These are phyloP conservation scores for Hordeum vulgare DNA, from an alignment of 176 grass and related monocot species.

Conservation along the genomic window MorexV3_pseudomolecules_assembly NC_058522.1:566536421-566536920, in stretches of 20 bases:
- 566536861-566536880: conserved; percentile 7
- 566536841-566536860: neutral
- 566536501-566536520: neutral
- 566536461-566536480: conserved; percentile 15
- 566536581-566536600: neutral
- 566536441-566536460: conserved; percentile 17
- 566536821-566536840: neutral
- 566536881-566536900: neutral
- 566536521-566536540: neutral
- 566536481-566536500: neutral
- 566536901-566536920: conserved; percentile 15
- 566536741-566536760: neutral
- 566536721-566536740: no score
- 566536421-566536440: neutral
- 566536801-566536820: no score
- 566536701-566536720: neutral
- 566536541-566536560: conserved; percentile 20
- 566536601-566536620: neutral
- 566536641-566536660: neutral
- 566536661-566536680: neutral
- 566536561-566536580: conserved; percentile 8
- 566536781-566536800: neutral
- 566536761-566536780: neutral
- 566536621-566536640: neutral
- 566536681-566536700: neutral